Conservation (phyloP, 2,329 filamentous ascomycete species). For the Clonostachys rosea region DNA sequence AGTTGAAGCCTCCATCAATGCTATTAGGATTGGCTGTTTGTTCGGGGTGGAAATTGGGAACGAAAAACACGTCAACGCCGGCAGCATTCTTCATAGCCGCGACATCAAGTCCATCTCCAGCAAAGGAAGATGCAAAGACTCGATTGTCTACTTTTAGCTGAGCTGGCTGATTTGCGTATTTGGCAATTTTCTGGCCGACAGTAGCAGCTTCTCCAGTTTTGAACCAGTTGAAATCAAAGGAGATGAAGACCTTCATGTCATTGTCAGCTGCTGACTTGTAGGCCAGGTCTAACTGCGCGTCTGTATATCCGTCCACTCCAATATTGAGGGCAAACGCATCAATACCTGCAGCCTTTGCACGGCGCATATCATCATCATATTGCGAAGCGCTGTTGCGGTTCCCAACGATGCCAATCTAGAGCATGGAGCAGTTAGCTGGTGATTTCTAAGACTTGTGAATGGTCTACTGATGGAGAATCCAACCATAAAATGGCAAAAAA, state of each 20-base stretch:
- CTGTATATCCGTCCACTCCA: constrained; percentile 34
- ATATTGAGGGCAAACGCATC: constrained; percentile 48
- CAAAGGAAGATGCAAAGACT: constrained; percentile 49
- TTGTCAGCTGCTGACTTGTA: constrained; percentile 41
- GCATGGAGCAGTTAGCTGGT: neutral
- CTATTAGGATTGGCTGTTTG: constrained; percentile 20
- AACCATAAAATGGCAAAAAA: constrained; percentile 39
- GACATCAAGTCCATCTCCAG: constrained; percentile 39
- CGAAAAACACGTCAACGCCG: constrained; percentile 38
- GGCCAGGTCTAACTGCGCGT: constrained; percentile 38
- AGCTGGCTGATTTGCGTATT: constrained; percentile 33
- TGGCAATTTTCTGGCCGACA: constrained; percentile 37
- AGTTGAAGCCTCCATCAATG: constrained; percentile 41
- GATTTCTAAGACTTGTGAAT: too few relatives aligned
- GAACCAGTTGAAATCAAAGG: constrained; percentile 52
- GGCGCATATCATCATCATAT: constrained; percentile 41
- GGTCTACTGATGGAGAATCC: neutral
- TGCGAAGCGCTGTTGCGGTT: constrained; percentile 33
- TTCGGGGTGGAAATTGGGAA: constrained; percentile 42
- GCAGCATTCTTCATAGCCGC: constrained; percentile 31
- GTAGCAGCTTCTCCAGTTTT: constrained; percentile 21
- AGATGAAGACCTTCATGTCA: constrained; percentile 50
- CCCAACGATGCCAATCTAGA: constrained; percentile 38
- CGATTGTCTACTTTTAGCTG: constrained; percentile 44
- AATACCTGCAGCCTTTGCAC: constrained; percentile 34